These are phyloP conservation scores for Coniosporium uncinatum DNA, from an alignment of 2,329 filamentous ascomycete species.

Conservation along the genomic window DNA sequence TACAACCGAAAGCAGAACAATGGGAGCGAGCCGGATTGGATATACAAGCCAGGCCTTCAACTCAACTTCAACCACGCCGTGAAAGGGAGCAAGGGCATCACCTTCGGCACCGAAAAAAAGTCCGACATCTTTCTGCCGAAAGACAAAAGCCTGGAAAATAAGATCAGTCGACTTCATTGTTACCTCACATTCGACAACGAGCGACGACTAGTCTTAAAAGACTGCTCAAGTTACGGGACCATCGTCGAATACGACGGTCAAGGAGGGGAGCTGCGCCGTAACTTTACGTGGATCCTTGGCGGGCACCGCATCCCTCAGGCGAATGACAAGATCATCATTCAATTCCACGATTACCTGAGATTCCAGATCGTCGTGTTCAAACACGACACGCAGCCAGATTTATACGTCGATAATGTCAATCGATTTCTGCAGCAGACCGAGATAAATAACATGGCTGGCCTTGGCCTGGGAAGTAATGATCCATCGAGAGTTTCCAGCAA, in stretches of 20 bases:
- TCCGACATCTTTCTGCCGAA: constrained; percentile 1
- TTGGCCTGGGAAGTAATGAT: neutral
- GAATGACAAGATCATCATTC: constrained; percentile 2
- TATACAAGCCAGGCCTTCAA: neutral
- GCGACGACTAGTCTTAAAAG: constrained; percentile 1
- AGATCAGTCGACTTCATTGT: neutral
- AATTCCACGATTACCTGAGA: neutral
- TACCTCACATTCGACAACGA: constrained; percentile 1
- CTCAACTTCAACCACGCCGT: neutral
- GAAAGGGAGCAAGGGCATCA: neutral
- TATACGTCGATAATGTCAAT: constrained; percentile 1
- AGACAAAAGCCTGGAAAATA: too few species aligned
- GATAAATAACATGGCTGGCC: neutral
- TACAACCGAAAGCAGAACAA: too few species aligned
- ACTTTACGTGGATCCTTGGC: constrained; percentile 2
- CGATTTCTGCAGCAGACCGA: constrained; percentile 1
- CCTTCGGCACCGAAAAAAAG: neutral
- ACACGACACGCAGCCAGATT: neutral
- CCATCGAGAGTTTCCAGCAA: neutral
- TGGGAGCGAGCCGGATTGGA: too few species aligned
- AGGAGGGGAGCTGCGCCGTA: neutral
- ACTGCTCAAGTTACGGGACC: constrained; percentile 3
- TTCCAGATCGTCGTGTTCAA: neutral
- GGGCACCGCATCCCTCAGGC: neutral
- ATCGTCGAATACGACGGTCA: constrained; percentile 2